Conservation (phyloP, 805 yeast species). For the Soucietia sequanensis region DNA sequence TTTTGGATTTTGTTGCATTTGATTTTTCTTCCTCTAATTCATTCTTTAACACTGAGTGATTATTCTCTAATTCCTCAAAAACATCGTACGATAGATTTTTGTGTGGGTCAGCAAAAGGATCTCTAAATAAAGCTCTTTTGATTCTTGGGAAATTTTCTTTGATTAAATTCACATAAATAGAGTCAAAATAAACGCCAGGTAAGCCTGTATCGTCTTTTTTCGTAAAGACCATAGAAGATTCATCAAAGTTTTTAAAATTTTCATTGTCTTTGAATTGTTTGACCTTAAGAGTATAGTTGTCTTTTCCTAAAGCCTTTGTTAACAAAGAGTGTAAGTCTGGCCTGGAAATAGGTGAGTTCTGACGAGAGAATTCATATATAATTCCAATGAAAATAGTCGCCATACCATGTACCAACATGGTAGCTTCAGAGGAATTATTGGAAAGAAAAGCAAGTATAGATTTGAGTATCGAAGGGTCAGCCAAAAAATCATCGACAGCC, state of each 20-base stretch:
- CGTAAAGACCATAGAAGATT: conserved; percentile 47
- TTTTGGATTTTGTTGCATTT: conserved; percentile 16
- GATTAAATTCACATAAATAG: conserved; percentile 60
- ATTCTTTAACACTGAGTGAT: conserved; percentile 24
- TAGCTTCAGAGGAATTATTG: conserved; percentile 45
- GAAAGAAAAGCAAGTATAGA: conserved; percentile 65
- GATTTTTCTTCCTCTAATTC: conserved; percentile 21
- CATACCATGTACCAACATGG: conserved; percentile 67
- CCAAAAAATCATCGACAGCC: conserved; percentile 73
- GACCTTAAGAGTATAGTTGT: conserved; percentile 71
- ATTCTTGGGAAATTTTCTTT: conserved; percentile 70
- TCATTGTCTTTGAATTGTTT: conserved; percentile 66
- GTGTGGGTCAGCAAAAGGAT: conserved; percentile 72
- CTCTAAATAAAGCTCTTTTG: conserved; percentile 66
- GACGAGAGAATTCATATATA: conserved; percentile 71
- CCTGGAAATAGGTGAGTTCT: conserved; percentile 62
- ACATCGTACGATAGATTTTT: conserved; percentile 63
- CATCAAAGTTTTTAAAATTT: conserved; percentile 55
- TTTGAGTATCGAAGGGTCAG: conserved; percentile 63
- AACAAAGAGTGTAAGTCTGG: conserved; percentile 59
- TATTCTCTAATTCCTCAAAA: conserved; percentile 45
- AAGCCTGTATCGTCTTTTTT: conserved; percentile 78
- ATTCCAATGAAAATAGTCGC: conserved; percentile 70
- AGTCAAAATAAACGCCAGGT: conserved; percentile 76
- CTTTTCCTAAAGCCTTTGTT: conserved; percentile 73